Evolutionary conservation across 345 rosid species (phyloP), one percentile per base, ranked within the genome.

Genomic region (Erucastrum elatum): DNA sequence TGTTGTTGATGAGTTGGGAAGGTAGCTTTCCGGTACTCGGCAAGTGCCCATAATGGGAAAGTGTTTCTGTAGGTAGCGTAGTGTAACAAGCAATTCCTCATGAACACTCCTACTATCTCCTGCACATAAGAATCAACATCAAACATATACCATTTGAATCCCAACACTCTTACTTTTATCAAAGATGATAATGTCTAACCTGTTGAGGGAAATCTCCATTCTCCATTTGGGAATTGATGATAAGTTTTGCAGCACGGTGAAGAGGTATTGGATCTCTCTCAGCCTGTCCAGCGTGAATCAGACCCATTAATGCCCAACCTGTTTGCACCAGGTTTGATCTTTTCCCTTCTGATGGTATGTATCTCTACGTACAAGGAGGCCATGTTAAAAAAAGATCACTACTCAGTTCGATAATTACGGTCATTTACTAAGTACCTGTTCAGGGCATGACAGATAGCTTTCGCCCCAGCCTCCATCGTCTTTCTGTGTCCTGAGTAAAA

Each of bases 201-300:
- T 89, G 88, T 70, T 89, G 90, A 1, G 98, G 97, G 59, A 88
- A 93, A 73, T 85, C 90, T 1, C 97, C 97, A 60, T 84, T 80
- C 31, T 80, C 89, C 35, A 83, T 26, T 34, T 91, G 96, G 15
- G 92, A 89, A 78, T 84, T 91, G 80, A 89, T 89, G 61, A 91
- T 25, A 66, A 89, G 67, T 56, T 84, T 91, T 11, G 90, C 92
- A 49, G 86, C 92, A 0, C 81, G 85, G 72, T 88, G 91, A 67
- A 91, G 80, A 37, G 97, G 91, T 26, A 71, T 68, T 0, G 89
- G 86, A 71, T 89, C 88, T 80, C 88, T 74, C 69, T 88, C 89
- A n/a, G 82, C 87, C 88, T 87, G 84, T 30, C 84, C 84, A 8
- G 78, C 72, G 64, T 81, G 81, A 77, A 81, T 27, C 33, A 82